Evolutionary conservation across 2,329 filamentous ascomycete genomes (phyloP).

Genomic region (Chrysoporthe puriensis): DNA sequence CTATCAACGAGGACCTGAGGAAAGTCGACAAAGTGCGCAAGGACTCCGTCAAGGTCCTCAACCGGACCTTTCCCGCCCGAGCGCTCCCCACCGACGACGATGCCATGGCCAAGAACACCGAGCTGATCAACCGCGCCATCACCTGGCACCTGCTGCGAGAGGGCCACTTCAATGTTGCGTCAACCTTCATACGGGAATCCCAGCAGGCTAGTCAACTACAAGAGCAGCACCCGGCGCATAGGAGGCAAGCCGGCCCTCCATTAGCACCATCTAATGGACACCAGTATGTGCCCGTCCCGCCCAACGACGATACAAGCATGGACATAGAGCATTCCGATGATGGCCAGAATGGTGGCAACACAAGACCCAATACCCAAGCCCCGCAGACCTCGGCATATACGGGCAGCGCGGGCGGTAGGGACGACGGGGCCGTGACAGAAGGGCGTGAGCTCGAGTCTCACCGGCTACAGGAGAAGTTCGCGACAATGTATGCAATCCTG

Average conservation of each 20-base stretch:
- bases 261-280: neutral
- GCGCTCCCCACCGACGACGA: conserved; percentile 79
- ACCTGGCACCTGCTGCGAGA: conserved; percentile 96
- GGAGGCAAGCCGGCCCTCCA: neutral
- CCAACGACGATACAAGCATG: conserved; percentile 25
- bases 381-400: conserved; percentile 8
- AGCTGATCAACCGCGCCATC: conserved; percentile 88
- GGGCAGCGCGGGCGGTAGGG: conserved; percentile 19
- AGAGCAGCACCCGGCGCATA: conserved; percentile 6
- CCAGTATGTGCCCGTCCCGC: conserved; percentile 11
- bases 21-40: conserved; percentile 81
- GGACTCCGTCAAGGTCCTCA: conserved; percentile 82
- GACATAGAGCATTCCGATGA: conserved; percentile 24
- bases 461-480: conserved; percentile 78
- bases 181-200: conserved; percentile 79
- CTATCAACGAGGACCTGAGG: conserved; percentile 79
- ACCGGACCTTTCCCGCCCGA: conserved; percentile 62
- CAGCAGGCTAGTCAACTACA: conserved; percentile 37
- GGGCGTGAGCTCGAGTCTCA: conserved; percentile 63
- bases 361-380: conserved; percentile 12
- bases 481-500: conserved; percentile 89
- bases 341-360: conserved; percentile 15
- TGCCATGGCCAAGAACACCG: conserved; percentile 73
- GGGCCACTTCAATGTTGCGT: conserved; percentile 87
- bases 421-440: conserved; percentile 39